A percentile compares a stretch with the other conserved stretches of the same genome.
Evolutionary conservation across 495 filamentous ascomycete genomes (phyloP).

Genomic region (Aspergillus conjunctus): DNA sequence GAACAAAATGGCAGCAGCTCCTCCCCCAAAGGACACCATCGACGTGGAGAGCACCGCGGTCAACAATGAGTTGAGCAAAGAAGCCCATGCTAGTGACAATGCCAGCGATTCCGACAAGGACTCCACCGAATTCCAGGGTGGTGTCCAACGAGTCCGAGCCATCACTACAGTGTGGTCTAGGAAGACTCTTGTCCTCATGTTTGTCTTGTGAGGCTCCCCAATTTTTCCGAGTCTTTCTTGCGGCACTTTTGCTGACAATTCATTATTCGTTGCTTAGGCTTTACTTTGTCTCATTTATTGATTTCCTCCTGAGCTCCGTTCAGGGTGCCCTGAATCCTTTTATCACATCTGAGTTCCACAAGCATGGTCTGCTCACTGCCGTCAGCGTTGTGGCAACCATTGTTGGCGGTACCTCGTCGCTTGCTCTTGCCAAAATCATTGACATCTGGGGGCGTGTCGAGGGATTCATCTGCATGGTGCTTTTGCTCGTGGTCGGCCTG

Average conservation of each 20-base stretch:
- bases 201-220: background rate
- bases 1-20: background rate
- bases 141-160: constrained; percentile 9
- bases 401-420: background rate
- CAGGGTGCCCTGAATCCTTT: constrained; percentile 1
- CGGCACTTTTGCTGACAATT: background rate
- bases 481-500: constrained; percentile 3
- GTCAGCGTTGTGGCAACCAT: constrained; percentile 3
- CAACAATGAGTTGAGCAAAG: background rate
- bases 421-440: constrained; percentile 2
- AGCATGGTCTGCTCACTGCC: constrained; percentile 2
- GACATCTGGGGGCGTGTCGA: constrained; percentile 14
- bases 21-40: background rate
- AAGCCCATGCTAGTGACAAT: background rate
- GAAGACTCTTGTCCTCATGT: background rate
- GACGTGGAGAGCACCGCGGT: background rate
- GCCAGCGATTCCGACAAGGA: background rate
- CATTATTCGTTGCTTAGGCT: background rate
- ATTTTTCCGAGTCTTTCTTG: background rate
- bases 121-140: constrained; percentile 2
- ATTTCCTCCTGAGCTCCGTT: constrained; percentile 4
- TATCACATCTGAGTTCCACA: constrained; percentile 5
- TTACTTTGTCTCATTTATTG: constrained; percentile 2
- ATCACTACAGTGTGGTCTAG: constrained; percentile 5
- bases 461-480: constrained; percentile 2